Base-by-base conservation (phyloP, 495 filamentous ascomycete genomes). In the Podospora bellae-mahoneyi region DNA sequence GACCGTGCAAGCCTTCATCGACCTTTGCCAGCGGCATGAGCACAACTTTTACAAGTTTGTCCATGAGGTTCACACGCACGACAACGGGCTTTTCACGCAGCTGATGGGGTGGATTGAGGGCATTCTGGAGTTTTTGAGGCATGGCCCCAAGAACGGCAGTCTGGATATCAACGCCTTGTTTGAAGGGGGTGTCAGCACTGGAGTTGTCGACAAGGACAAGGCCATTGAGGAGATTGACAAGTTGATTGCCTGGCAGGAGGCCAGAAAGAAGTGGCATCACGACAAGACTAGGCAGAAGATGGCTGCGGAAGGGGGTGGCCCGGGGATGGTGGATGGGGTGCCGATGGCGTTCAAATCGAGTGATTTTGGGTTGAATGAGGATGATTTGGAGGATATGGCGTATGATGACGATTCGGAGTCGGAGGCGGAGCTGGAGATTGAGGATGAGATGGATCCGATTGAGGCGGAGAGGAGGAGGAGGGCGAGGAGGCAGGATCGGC, bases 281-380 rank as follows among this genome's bases (percentile, higher is more conserved):
- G 92, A 96, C 77, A 99, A 99, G 83, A 99, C 95, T 7, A 82
- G 94, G 66, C 95, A 97, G 81, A 99, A 99, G 84, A 98, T 99
- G 95, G 95, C 95, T 4, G 91, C 91, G 18, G 92, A 92, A 68
- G 91, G 79, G 26, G 72, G 64, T 26, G 60, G 68, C n/a, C 72
- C 73, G 19, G 39, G 39, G 39, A 81, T 81, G 7, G 81, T 81
- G 7, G 88, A 85, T 20, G 79, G 78, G 64, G 74, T 84, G 10
- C 75, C 74, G 4, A 58, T 74, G 60, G 83, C 79, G 23, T 94
- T 97, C 79, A 85, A 80, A 69, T 85, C 86, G 48, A 88, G 84
- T 66, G 94, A 97, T 77, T 99, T 99, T 79, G 96, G 96, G 15
- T 81, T 99, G 5, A 88, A 96, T 74, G 87, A 90, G 77, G 89